Evolutionary conservation across 1,284 basidiomycete species (phyloP), one percentile per base, ranked within the genome.

Genomic region (Heterobasidion occidentale): DNA sequence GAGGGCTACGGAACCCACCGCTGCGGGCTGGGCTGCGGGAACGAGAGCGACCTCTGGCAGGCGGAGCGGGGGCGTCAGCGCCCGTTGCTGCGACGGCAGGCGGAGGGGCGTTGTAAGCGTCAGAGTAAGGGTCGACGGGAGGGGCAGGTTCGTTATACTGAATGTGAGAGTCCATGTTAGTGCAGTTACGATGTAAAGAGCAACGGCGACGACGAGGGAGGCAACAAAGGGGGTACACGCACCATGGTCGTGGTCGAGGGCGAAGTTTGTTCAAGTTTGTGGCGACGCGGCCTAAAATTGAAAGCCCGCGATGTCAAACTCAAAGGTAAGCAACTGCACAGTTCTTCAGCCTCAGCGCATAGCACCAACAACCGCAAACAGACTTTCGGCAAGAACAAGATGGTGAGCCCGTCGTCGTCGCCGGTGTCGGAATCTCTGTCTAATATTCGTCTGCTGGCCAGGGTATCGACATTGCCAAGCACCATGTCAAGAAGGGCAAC

Each of bases 401-500:
- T 90, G 88, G 88, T 89, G 78, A 85, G 86, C 74, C 74, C 78
- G 71, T 65, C 67, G 71, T 77, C 36, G 15, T 5, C 36, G 64
- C 57, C 64, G 65, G 56, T 53, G 58, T 65, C 44, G 49, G 54
- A 17, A 36, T 36, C 20, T 52, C 6, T 55, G 33, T 48, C 61
- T 62, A 17, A 60, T n/a, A n/a, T 48, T 48, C 48, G 51, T 12
- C 9, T 57, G 50, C 17, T 59, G 27, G 47, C 64, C 64, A 95
- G 95, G 96, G 96, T 90, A 98, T 98, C 79, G 96, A 99, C 78
- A 88, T 98, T 77, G 82, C 84, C 73, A 80, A 83, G 77, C 96
- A 98, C 82, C 96, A 99, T 87, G 95, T 98, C 86, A 98, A 92
- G 88, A 98, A 96, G 84, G 90, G 95, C 68, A 80, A 86, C 72